Percentiles rank a stretch among this genome's conserved stretches.
Evolutionary conservation across 345 rosid genomes (phyloP).

Genomic region (Lepidium didymum): DNA sequence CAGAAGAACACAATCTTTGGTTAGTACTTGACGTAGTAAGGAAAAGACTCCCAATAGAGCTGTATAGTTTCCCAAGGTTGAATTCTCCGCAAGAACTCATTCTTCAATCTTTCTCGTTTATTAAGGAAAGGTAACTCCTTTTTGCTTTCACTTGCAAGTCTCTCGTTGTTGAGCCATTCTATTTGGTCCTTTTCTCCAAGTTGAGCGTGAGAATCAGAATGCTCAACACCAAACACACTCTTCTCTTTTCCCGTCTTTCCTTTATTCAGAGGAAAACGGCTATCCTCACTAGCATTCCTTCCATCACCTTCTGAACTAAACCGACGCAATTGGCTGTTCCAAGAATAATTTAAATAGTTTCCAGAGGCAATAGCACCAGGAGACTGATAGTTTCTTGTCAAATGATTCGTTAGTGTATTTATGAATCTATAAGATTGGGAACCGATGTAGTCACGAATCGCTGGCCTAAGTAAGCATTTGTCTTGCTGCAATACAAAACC

Average conservation of each 20-base stretch:
- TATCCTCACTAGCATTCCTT: conserved; percentile 69
- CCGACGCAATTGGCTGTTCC: conserved; percentile 37
- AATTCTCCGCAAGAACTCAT: conserved; percentile 64
- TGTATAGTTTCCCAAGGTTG: conserved; percentile 89
- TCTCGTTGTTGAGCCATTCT: conserved; percentile 87
- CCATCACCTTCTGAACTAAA: conserved; percentile 87
- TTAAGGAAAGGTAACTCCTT: conserved; percentile 70
- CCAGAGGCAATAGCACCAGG: conserved; percentile 17
- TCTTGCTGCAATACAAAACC: conserved; percentile 39
- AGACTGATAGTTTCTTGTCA: conserved; percentile 32
- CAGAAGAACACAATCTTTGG: neutral
- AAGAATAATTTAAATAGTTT: conserved; percentile 14
- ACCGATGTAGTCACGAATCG: conserved; percentile 24
- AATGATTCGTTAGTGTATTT: conserved; percentile 17
- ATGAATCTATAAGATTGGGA: conserved; percentile 25
- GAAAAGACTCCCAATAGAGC: conserved; percentile 86
- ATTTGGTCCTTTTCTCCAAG: conserved; percentile 85
- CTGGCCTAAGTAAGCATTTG: conserved; percentile 35
- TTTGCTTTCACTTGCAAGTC: conserved; percentile 58
- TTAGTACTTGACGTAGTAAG: conserved; percentile 74
- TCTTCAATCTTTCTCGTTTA: conserved; percentile 68
- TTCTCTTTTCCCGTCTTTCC: conserved; percentile 37
- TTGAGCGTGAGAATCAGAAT: conserved; percentile 52
- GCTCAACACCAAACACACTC: conserved; percentile 23
- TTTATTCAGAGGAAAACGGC: conserved; percentile 37